Evolutionary conservation across 371 early-diverging fungal species (phyloP).

Genomic region (Capillidium heterosporum): DNA sequence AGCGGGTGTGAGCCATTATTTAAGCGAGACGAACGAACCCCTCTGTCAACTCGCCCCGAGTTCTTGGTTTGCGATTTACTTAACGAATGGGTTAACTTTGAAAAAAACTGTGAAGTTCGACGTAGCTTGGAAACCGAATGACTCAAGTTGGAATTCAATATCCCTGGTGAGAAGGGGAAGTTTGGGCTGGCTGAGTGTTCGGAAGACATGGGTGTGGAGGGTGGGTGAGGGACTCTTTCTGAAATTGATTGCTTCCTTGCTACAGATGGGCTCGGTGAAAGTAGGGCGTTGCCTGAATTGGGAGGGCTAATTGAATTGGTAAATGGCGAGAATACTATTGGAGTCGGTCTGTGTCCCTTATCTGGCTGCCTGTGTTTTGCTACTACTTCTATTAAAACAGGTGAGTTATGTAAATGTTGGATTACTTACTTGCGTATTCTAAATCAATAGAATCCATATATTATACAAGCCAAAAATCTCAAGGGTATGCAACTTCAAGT

Average conservation of each 20-base stretch:
- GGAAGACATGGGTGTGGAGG: neutral
- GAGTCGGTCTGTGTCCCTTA: neutral
- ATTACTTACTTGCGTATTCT: constrained; percentile 3
- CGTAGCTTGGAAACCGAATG: neutral
- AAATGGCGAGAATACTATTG: constrained; percentile 1
- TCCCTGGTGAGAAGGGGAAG: neutral
- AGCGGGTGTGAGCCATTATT: neutral
- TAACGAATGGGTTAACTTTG: neutral
- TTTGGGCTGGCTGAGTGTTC: neutral
- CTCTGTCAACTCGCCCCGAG: neutral
- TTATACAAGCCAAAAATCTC: no score
- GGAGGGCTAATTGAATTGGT: neutral
- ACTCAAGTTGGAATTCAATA: neutral
- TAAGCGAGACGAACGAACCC: neutral
- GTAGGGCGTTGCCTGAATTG: no score
- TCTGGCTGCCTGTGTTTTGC: neutral
- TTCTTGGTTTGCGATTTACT: neutral
- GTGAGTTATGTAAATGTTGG: neutral
- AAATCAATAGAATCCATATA: constrained; percentile 4
- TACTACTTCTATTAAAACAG: neutral
- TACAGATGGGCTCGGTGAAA: neutral
- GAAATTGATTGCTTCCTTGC: neutral
- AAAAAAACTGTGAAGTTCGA: constrained; percentile 5
- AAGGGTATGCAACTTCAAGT: no score
- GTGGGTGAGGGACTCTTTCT: neutral